Evolutionary conservation across 2,329 filamentous ascomycete species (phyloP).

Genomic region (Cadophora gregata): DNA sequence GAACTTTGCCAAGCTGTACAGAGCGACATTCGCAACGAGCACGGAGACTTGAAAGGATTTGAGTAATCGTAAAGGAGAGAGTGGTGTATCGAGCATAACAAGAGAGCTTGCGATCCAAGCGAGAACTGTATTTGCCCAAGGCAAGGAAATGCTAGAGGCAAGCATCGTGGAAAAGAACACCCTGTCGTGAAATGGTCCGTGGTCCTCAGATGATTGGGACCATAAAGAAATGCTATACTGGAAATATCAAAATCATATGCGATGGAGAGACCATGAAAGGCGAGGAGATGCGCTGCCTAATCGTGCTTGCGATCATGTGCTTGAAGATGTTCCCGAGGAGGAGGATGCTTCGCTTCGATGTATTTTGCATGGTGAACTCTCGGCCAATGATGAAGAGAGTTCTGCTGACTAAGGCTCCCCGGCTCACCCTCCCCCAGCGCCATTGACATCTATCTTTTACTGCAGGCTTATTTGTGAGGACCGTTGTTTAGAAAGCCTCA

Average conservation of each 20-base stretch:
- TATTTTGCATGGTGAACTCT: neutral
- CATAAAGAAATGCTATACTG: neutral
- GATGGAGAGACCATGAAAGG: neutral
- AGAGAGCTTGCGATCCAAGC: conserved; percentile 4
- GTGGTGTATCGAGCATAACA: conserved; percentile 19
- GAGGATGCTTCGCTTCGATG: neutral
- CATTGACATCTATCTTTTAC: too few relatives aligned
- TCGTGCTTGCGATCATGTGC: neutral
- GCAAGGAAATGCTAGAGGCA: conserved; percentile 7
- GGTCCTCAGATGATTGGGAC: neutral
- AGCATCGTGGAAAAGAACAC: conserved; percentile 18
- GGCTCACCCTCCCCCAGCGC: too few relatives aligned
- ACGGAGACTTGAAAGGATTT: conserved; percentile 10
- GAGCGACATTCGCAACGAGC: conserved; percentile 1
- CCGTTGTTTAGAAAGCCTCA: too few relatives aligned
- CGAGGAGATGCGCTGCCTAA: neutral
- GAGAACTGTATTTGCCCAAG: conserved; percentile 10
- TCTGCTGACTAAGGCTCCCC: neutral
- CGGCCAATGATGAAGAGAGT: neutral
- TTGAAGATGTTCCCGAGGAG: neutral
- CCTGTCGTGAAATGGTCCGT: neutral
- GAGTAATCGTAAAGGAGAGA: conserved; percentile 17
- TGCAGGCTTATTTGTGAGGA: too few relatives aligned
- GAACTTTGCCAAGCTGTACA: conserved; percentile 21
- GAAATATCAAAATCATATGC: too few relatives aligned